Evolutionary conservation across 2,329 filamentous ascomycete species (phyloP), one percentile per base, ranked within the genome.

Genomic region (Trichothecium sympodiale): DNA sequence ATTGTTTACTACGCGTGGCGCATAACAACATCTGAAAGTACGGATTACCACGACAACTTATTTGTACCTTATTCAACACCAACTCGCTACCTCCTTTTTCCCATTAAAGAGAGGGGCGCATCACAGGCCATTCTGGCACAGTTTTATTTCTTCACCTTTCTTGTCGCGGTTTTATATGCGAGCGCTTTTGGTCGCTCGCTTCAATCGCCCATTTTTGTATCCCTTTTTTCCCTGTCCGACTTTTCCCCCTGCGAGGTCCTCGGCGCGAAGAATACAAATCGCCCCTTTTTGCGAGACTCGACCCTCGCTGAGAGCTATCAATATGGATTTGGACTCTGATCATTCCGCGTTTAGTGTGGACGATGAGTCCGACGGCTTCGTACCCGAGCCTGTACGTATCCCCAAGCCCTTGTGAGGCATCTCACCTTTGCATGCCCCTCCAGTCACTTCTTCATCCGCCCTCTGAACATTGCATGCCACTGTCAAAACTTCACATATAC

Each of bases 301-400:
- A 7, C 18, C 27, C 23, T 28, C 42, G 39, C 35, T 29, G 29
- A 41, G 36, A 17, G 33, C 36, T 34, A 42, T 44, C 57, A 60
- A 49, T 34, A 76, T 76, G 72, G 67, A 70, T 47, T 73, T 67
- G 42, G 70, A 75, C 41, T 69, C 76, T 57, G 71, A 75, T 38
- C 76, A 77, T 59, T 61, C 53, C 40, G 47, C 46, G 31, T 61
- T 59, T 43, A 61, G 55, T 39, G 37, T 56, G 18, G 59, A 47
- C 34, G 58, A 62, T 26, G 61, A 64, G 39, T 64, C 61, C 16
- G 61, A 64, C 38, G 60, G 47, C 44, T 65, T 50, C 39, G 55
- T 53, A 34, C 61, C 61, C n/a, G 48, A 60, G 42, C 47, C 48
- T 33, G 60, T 63, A 43, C 49, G 60, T 51, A 25, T 25, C 6